A percentile compares a stretch with the other conserved stretches of the same genome.
These are phyloP conservation scores for Mrakiaceae sp. DNA, from an alignment of 1,284 basidiomycete species.

Conservation along the genomic window DNA sequence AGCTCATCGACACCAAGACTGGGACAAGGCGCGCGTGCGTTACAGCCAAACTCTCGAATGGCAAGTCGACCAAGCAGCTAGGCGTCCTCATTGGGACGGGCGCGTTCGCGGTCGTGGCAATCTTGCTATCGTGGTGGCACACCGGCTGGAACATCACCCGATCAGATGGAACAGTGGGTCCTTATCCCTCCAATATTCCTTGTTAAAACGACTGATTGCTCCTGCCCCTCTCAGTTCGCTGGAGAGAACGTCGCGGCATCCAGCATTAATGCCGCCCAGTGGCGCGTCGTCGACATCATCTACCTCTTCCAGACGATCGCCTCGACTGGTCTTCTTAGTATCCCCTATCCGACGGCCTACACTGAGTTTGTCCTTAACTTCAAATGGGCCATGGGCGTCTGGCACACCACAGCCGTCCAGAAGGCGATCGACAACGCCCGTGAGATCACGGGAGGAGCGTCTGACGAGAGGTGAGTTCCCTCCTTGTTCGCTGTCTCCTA, in stretches of 20 bases:
- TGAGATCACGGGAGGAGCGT: slow-evolving; percentile 57
- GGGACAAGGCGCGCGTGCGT: slow-evolving; percentile 71
- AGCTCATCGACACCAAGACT: slow-evolving; percentile 56
- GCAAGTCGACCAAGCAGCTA: slow-evolving; percentile 63
- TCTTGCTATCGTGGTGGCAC: slow-evolving; percentile 56
- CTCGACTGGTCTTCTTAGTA: slow-evolving; percentile 58
- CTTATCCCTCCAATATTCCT: too few species aligned
- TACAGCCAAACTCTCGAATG: slow-evolving; percentile 83
- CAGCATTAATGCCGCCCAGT: slow-evolving; percentile 37
- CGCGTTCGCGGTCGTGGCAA: slow-evolving; percentile 54
- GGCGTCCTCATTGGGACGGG: slow-evolving; percentile 69
- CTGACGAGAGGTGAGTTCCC: too few species aligned
- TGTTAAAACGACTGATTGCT: too few species aligned
- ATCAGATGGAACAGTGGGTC: neutral
- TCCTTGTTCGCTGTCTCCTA: too few species aligned
- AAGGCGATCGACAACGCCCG: slow-evolving; percentile 70
- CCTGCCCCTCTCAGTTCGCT: slow-evolving; percentile 20
- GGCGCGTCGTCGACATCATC: slow-evolving; percentile 63
- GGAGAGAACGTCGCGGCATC: slow-evolving; percentile 12
- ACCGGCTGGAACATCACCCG: slow-evolving; percentile 39
- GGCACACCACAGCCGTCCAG: slow-evolving; percentile 57
- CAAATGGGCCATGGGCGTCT: slow-evolving; percentile 76
- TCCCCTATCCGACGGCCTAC: slow-evolving; percentile 80
- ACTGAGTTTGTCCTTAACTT: slow-evolving; percentile 73
- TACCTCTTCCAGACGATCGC: slow-evolving; percentile 73